These are phyloP conservation scores for Podospora pseudopauciseta DNA, from an alignment of 495 filamentous ascomycete species.

Conservation along the genomic window DNA sequence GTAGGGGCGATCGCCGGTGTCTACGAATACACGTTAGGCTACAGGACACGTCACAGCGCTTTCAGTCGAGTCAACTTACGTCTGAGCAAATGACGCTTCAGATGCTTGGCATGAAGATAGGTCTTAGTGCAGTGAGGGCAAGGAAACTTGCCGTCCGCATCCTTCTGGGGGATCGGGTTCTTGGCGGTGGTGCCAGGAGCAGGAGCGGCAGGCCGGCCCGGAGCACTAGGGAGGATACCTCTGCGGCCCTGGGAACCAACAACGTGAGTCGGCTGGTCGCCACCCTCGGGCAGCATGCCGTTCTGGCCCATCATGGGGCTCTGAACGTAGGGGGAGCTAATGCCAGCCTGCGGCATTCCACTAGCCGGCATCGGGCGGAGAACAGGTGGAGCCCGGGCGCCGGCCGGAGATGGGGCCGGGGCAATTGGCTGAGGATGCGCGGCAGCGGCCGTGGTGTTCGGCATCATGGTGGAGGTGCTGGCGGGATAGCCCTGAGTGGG, in stretches of 20 bases:
- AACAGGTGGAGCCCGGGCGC: conserved; percentile 50
- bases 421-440: conserved; percentile 70
- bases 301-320: conserved; percentile 44
- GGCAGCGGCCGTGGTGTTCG: conserved; percentile 60
- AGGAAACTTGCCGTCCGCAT: conserved; percentile 93
- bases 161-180: conserved; percentile 81
- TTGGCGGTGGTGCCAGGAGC: conserved; percentile 62
- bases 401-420: conserved; percentile 61
- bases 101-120: conserved; percentile 94
- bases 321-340: conserved; percentile 49
- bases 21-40: conserved; percentile 43
- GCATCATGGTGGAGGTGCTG: conserved; percentile 60
- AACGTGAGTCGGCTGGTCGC: conserved; percentile 70
- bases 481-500: conserved; percentile 53
- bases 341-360: conserved; percentile 50
- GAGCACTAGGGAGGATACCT: conserved; percentile 85
- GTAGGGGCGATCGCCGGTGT: conserved; percentile 95
- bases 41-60: background rate
- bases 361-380: conserved; percentile 62
- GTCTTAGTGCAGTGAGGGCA: conserved; percentile 97
- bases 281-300: conserved; percentile 39
- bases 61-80: conserved; percentile 60
- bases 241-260: conserved; percentile 88
- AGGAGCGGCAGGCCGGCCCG: conserved; percentile 67
- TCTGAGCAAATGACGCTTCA: conserved; percentile 91